Evolutionary conservation across 2,329 filamentous ascomycete genomes (phyloP).

Genomic region (Mollisia scopiformis): DNA sequence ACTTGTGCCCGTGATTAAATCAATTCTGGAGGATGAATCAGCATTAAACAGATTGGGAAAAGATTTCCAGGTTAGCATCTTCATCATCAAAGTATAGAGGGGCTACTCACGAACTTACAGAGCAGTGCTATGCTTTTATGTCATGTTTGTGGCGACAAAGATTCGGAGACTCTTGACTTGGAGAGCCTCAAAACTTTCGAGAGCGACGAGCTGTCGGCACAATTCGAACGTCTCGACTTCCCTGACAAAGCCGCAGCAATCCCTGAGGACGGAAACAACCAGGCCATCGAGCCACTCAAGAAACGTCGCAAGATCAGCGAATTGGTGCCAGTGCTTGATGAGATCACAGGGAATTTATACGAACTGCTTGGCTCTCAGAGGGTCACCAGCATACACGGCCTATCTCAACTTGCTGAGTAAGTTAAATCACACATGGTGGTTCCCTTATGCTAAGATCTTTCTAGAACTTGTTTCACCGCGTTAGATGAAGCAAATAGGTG

Average conservation of each 20-base stretch:
- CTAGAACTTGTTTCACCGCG: slow-evolving; percentile 46
- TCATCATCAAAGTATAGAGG: background rate
- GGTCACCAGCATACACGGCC: slow-evolving; percentile 39
- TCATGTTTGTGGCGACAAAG: slow-evolving; percentile 20
- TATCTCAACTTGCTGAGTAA: slow-evolving; percentile 52
- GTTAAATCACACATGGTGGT: slow-evolving; percentile 31
- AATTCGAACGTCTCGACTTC: slow-evolving; percentile 29
- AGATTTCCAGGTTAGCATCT: slow-evolving; percentile 33
- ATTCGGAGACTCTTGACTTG: background rate
- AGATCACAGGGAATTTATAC: slow-evolving; percentile 39
- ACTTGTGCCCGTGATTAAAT: slow-evolving; percentile 28
- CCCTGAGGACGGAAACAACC: background rate
- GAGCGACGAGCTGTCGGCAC: slow-evolving; percentile 24
- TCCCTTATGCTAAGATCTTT: slow-evolving; percentile 5
- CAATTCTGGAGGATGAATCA: slow-evolving; percentile 14
- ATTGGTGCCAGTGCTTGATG: slow-evolving; percentile 30
- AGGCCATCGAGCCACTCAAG: slow-evolving; percentile 19
- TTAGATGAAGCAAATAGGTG: slow-evolving; percentile 54
- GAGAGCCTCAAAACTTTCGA: slow-evolving; percentile 23
- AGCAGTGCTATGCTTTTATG: slow-evolving; percentile 23
- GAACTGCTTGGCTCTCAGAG: slow-evolving; percentile 39
- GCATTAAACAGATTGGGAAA: slow-evolving; percentile 13
- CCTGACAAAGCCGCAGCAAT: background rate
- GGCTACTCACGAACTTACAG: slow-evolving; percentile 25
- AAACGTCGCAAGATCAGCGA: slow-evolving; percentile 39